phyloP scores from a whole-genome alignment of 2,329 filamentous ascomycete genomes.

The Talaromyces piceae region DNA sequence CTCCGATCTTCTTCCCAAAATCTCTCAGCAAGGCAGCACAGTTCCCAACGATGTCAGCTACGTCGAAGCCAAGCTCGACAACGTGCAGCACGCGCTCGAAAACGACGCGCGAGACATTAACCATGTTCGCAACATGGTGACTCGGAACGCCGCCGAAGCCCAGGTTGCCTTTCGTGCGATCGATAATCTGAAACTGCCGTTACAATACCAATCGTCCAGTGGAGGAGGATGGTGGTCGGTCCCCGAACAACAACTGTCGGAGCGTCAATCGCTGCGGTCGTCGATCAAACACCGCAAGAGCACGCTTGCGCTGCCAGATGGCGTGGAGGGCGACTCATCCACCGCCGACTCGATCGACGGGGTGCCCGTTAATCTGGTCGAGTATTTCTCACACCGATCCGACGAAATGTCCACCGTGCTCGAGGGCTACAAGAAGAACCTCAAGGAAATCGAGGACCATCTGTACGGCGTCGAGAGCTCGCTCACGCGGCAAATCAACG shows the following conservation, averaged over 20 bases:
- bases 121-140: constrained; percentile 48
- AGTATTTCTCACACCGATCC: constrained; percentile 56
- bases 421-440: constrained; percentile 49
- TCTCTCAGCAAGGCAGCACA: constrained; percentile 56
- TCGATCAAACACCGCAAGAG: constrained; percentile 30
- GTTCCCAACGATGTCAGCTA: constrained; percentile 60
- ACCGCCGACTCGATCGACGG: constrained; percentile 40
- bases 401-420: constrained; percentile 56
- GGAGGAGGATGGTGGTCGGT: constrained; percentile 34
- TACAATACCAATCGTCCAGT: constrained; percentile 50
- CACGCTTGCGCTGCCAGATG: constrained; percentile 41
- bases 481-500: constrained; percentile 53
- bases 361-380: constrained; percentile 53
- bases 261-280: constrained; percentile 32
- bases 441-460: constrained; percentile 59
- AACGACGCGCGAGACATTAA: constrained; percentile 57
- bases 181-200: constrained; percentile 65
- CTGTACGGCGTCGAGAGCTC: constrained; percentile 56
- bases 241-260: constrained; percentile 31
- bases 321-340: constrained; percentile 33
- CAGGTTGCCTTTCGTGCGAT: constrained; percentile 65
- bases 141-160: constrained; percentile 62
- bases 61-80: constrained; percentile 54
- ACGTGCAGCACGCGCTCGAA: constrained; percentile 55
- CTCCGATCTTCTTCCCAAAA: constrained; percentile 59